Percentiles rank a stretch among this genome's conserved stretches.
Conservation (phyloP, 1,139 yeast species). For the Zygoascus hellenicus region DNA sequence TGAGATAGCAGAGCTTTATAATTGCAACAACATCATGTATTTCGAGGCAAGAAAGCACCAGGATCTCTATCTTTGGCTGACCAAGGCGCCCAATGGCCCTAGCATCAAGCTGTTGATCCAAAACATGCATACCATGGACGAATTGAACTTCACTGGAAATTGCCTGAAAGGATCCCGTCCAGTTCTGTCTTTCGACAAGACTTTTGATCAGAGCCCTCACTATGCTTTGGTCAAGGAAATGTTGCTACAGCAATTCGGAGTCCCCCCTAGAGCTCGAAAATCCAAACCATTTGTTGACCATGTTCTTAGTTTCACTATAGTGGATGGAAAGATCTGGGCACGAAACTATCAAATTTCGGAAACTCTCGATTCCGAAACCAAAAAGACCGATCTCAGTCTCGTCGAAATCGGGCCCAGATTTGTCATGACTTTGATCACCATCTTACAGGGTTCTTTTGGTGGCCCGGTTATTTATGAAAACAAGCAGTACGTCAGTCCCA, state of each 20-base stretch:
- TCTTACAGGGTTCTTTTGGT: constrained; percentile 94
- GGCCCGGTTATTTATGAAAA: constrained; percentile 98
- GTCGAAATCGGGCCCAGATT: constrained; percentile 97
- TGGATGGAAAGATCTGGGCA: constrained; percentile 92
- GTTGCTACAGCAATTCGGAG: constrained; percentile 84
- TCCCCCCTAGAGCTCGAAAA: constrained; percentile 93
- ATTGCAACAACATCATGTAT: constrained; percentile 90
- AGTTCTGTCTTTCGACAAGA: constrained; percentile 77
- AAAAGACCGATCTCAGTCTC: constrained; percentile 53
- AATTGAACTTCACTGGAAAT: constrained; percentile 92
- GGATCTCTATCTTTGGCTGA: constrained; percentile 89
- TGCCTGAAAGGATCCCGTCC: constrained; percentile 96
- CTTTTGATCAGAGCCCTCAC: constrained; percentile 64
- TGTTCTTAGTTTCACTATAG: constrained; percentile 86
- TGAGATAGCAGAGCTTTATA: constrained; percentile 94
- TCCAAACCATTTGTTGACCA: constrained; percentile 94
- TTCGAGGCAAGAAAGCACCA: constrained; percentile 96
- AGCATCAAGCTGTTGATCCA: constrained; percentile 90
- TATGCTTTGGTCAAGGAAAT: constrained; percentile 74
- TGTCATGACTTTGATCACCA: constrained; percentile 85
- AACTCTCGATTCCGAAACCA: constrained; percentile 44
- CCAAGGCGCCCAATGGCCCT: constrained; percentile 98
- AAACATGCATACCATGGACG: constrained; percentile 94
- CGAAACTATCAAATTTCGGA: constrained; percentile 92
- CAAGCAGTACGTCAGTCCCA: constrained; percentile 94